Conservation (phyloP, 352 stramenopile species). For the Pythium aristosporum region DNA sequence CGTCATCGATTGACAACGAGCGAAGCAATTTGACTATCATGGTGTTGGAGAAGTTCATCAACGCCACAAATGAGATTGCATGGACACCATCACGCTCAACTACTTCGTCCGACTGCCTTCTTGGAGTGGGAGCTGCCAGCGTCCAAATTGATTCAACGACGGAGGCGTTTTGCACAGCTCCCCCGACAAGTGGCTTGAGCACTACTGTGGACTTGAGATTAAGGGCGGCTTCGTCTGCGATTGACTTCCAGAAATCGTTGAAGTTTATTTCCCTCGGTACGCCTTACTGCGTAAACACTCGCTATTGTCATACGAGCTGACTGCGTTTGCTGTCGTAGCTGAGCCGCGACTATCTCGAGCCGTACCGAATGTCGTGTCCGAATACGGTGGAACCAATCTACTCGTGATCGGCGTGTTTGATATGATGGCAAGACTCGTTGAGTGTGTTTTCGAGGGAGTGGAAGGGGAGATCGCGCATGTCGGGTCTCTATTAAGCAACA, state of each 20-base stretch:
- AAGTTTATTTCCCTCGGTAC: slow-evolving; percentile 14
- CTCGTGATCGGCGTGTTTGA: slow-evolving; percentile 14
- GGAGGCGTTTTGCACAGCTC: slow-evolving; percentile 7
- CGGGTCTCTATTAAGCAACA: slow-evolving; percentile 7
- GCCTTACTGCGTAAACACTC: not conserved
- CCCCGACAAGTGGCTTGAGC: not conserved
- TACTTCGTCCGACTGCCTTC: slow-evolving; percentile 1
- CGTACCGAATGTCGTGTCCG: slow-evolving; percentile 8
- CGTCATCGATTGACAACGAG: not conserved
- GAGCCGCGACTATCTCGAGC: slow-evolving; percentile 9
- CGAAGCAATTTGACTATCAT: not conserved
- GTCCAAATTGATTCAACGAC: slow-evolving; percentile 2
- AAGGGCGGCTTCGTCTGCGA: not conserved
- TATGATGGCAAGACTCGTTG: not conserved
- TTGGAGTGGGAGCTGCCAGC: not conserved
- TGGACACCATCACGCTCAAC: not conserved
- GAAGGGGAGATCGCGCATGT: not conserved
- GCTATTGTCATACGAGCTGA: not conserved
- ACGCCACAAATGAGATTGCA: not conserved
- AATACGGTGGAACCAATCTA: slow-evolving; percentile 14
- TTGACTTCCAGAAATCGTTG: not conserved
- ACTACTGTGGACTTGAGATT: slow-evolving; percentile 1
- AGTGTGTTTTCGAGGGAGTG: slow-evolving; percentile 6
- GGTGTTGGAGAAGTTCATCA: slow-evolving; percentile 17
- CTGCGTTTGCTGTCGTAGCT: not conserved